Conservation (phyloP, 2,329 filamentous ascomycete species). For the Verticillium alfalfae region DNA sequence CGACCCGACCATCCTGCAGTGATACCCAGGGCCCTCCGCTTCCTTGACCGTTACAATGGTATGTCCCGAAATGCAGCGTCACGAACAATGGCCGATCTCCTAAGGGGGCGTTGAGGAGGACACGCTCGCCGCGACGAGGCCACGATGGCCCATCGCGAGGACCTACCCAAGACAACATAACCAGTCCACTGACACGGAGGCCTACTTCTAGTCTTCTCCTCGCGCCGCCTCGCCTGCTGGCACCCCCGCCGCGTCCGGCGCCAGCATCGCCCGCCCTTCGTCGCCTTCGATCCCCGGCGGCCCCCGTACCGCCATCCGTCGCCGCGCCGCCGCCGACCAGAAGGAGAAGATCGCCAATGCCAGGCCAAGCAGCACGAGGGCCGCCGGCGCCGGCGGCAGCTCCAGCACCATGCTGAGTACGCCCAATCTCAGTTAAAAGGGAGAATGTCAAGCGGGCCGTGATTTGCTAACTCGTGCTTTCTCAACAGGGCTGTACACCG, state of each 20-base stretch:
- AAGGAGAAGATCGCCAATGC: constrained; percentile 96
- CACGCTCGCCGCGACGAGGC: not conserved
- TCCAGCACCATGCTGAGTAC: constrained; percentile 95
- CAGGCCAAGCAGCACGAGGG: constrained; percentile 83
- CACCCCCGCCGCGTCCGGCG: constrained; percentile 55
- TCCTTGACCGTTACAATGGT: not conserved
- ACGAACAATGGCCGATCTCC: not conserved
- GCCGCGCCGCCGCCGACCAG: constrained; percentile 92
- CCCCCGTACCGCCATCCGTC: constrained; percentile 89
- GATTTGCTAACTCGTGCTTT: constrained; percentile 10
- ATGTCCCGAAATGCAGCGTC: not conserved
- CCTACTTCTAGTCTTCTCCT: constrained; percentile 45
- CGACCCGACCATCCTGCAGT: constrained; percentile 21
- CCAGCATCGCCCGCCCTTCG: constrained; percentile 68
- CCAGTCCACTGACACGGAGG: not conserved
- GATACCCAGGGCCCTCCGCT: constrained; percentile 16
- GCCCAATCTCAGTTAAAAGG: not conserved
- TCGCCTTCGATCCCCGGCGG: constrained; percentile 89
- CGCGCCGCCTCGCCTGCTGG: constrained; percentile 55
- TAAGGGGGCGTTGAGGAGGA: not conserved
- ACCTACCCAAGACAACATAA: not conserved
- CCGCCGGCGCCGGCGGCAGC: constrained; percentile 90
- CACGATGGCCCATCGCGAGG: not conserved
- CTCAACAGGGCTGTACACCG: constrained; percentile 78
- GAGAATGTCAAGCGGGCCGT: constrained; percentile 11